A percentile compares a stretch with the other conserved stretches of the same genome.
phyloP scores from a whole-genome alignment of 1,139 yeast genomes.

The Saccharomyces hybrid region DNA sequence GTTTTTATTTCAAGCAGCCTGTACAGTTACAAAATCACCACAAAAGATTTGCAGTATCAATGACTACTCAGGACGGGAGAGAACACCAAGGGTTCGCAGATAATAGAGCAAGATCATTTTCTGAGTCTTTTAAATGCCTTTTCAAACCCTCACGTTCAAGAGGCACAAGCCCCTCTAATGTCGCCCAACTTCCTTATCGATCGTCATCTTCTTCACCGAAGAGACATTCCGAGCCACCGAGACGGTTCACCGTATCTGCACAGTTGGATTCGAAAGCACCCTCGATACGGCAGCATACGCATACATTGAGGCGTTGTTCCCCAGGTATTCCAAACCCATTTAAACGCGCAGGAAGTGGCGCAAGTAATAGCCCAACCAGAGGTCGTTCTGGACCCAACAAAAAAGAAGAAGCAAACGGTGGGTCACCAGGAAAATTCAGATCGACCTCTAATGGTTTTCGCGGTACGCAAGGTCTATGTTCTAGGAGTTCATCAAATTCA shows the following conservation, averaged over 20 bases:
- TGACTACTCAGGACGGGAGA: neutral
- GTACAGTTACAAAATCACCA: neutral
- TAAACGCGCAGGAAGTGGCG: neutral
- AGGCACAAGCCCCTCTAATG: neutral
- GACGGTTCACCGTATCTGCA: neutral
- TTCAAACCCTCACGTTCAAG: conserved; percentile 7
- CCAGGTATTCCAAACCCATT: neutral
- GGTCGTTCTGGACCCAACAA: neutral
- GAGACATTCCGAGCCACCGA: neutral
- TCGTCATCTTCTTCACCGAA: neutral
- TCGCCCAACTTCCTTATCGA: neutral
- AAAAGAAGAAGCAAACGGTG: neutral
- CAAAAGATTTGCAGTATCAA: neutral
- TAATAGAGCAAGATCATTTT: conserved; percentile 6
- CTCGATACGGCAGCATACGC: neutral
- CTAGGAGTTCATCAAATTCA: neutral
- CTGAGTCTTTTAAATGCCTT: conserved; percentile 12
- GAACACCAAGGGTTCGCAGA: neutral
- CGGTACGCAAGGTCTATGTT: neutral
- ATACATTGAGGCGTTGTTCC: neutral
- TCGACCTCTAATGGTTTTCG: neutral
- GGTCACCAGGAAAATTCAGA: neutral
- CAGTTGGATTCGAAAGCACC: neutral
- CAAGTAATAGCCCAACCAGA: neutral
- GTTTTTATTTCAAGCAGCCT: neutral